Evolutionary conservation across 2,329 filamentous ascomycete genomes (phyloP), one percentile per base, ranked within the genome.

Genomic region (Fusarium newnesense): DNA sequence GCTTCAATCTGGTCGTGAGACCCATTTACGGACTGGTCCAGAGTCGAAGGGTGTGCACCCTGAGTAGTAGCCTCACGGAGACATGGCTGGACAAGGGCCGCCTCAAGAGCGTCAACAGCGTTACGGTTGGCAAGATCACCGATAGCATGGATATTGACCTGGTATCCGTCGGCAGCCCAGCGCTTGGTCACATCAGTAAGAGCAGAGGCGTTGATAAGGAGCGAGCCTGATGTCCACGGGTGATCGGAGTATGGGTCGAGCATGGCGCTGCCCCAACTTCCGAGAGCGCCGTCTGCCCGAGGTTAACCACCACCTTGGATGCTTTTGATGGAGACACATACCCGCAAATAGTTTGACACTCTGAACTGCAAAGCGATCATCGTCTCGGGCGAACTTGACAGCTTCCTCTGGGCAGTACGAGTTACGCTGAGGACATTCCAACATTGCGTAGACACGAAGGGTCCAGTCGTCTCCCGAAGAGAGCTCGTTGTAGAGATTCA

Each of bases 111-210:
- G 73, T 92, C 87, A 49, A 93, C 81, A 63, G 90, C 90, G 37
- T 89, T 84, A 32, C 91, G 87, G 77, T 92, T 93, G 21, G 92
- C 92, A 9, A 89, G 84, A 79, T 94, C 92, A 13, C 92, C 92
- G 65, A 93, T 93, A 53, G 91, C 91, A 79, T 93, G 92, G 67
- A 93, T 91, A 76, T 92, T 92, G 63, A 93, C 90, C 77, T 93
- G 91, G 75, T 87, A 93, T 18, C 89, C 90, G 40, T 84, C 85
- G 5, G 81, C 80, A 21, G 90, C 87, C 91, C 91, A 94, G 34
- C 87, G 80, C 16, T 81, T 82, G 6, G 90, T 84, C 15, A 92
- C 81, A 10, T 82, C 78, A 2, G 85, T 85, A 59, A 93, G 83
- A 7, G 87, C 85, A 0, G 87, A 87, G n/a, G 88, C 86, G 77